Evolutionary conservation across 805 yeast genomes (phyloP), one percentile per base, ranked within the genome.

Genomic region (Soucietia sequanensis): DNA sequence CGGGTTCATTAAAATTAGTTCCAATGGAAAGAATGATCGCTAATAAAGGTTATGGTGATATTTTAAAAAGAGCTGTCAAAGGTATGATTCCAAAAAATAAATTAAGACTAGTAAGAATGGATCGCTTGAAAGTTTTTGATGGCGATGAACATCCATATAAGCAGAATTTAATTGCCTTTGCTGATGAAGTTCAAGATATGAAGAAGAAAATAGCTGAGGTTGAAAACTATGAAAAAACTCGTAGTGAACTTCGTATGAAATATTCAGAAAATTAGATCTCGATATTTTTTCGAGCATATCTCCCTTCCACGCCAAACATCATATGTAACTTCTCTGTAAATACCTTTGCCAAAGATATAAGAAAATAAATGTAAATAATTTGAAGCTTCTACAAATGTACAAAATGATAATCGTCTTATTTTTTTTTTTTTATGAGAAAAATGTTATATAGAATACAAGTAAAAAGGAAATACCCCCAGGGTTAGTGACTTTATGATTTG

Each of bases 21-120:
- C 80, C 96, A 15, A 84, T 93, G 93, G 80, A 80, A 37, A 80
- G 77, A 42, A 65, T 90, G 60, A 76, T 79, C 25, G 77, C 68
- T 30, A 81, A 89, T 56, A 80, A 82, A 50, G 99, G 99, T 6
- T 85, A 80, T 48, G 81, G 87, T n/a, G 98, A 93, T 60, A 66
- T 90, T 9, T 67, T 93, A 50, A 76, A 65, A 50, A 78, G 84
- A 49, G 98, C 99, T 2, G 99, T 93, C 5, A 81, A 87, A 43
- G 95, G 95, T 37, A 93, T 93, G 99, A 72, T 93, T 37, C 99
- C 99, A 27, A 90, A 87, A 66, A 91, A 93, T 60, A 80, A 81
- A 51, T 75, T 83, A 44, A 78, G 98, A 60, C 76, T 81, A 50
- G 65, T 70, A 10, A 80, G 99, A 58, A 61, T 93, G 52, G 91